A percentile compares a stretch with the other conserved stretches of the same genome.
Evolutionary conservation across 225 moss, liverwort and hornwort species (phyloP).

Genomic region (Thuidium tamariscinum): DNA sequence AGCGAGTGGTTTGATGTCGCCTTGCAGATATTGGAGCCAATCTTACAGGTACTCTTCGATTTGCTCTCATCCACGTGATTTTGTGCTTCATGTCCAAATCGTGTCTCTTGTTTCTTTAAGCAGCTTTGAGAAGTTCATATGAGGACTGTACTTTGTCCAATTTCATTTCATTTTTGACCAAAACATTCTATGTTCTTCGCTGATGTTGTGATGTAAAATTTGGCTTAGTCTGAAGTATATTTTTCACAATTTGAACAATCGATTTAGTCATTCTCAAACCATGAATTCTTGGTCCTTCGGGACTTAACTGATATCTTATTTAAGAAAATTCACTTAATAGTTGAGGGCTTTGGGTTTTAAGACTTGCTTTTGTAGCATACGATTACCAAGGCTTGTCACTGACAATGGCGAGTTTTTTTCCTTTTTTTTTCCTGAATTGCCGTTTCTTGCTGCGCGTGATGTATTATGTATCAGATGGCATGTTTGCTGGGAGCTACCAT

Average conservation of each 20-base stretch:
- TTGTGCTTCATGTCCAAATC: background rate
- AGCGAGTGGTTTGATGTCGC: background rate
- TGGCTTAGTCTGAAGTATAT: background rate
- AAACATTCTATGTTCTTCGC: background rate
- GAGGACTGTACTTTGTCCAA: background rate
- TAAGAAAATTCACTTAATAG: background rate
- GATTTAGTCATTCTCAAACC: background rate
- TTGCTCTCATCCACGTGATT: background rate
- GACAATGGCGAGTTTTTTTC: background rate
- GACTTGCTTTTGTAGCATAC: background rate
- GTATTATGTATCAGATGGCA: conserved; percentile 54
- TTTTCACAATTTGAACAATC: background rate
- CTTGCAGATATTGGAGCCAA: conserved; percentile 82
- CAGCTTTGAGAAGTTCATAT: background rate
- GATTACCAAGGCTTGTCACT: background rate
- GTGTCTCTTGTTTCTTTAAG: background rate
- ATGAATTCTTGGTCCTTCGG: background rate
- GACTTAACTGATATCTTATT: background rate
- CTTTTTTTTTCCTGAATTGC: background rate
- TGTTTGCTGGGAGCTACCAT: conserved; percentile 88
- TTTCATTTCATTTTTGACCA: background rate
- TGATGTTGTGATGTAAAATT: background rate
- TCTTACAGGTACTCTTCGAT: conserved; percentile 51
- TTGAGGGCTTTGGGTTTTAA: background rate
- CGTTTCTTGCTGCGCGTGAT: background rate